Percentiles rank a stretch among this genome's conserved stretches.
phyloP scores from a whole-genome alignment of 1,139 yeast genomes.

The Protomyces pachydermus region DNA sequence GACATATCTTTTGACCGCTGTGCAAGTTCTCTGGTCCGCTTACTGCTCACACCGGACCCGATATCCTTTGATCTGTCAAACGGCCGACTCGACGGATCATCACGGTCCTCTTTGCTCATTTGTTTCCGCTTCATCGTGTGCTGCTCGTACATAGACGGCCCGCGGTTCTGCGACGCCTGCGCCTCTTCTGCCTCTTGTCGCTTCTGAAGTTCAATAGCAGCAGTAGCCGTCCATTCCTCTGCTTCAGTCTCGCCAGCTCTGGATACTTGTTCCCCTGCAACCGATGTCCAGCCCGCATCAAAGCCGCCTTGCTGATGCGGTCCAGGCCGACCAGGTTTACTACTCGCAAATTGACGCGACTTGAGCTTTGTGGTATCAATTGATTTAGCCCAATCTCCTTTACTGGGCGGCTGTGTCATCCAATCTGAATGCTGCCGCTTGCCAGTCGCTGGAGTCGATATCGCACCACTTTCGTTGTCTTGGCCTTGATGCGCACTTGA shows the following conservation, averaged over 20 bases:
- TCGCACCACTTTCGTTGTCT: neutral
- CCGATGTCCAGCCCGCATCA: slow-evolving; percentile 19
- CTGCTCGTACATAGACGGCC: slow-evolving; percentile 1
- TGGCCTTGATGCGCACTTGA: slow-evolving; percentile 3
- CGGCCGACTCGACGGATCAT: slow-evolving; percentile 31
- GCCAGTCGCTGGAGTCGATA: neutral
- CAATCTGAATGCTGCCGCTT: slow-evolving; percentile 31
- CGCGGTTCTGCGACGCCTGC: neutral
- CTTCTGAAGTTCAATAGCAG: neutral
- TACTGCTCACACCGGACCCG: slow-evolving; percentile 28
- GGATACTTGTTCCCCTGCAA: neutral
- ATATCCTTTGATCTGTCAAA: slow-evolving; percentile 34
- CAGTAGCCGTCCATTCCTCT: slow-evolving; percentile 5
- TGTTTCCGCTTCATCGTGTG: slow-evolving; percentile 29
- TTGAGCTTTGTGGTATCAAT: slow-evolving; percentile 27
- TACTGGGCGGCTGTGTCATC: slow-evolving; percentile 34
- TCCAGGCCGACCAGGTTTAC: slow-evolving; percentile 3
- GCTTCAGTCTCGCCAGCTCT: too few relatives aligned
- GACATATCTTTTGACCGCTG: slow-evolving; percentile 29
- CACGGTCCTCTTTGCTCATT: slow-evolving; percentile 21
- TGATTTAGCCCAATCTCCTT: slow-evolving; percentile 30
- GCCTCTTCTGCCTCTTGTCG: neutral
- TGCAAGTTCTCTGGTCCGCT: slow-evolving; percentile 25
- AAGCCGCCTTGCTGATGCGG: slow-evolving; percentile 25
- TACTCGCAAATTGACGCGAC: slow-evolving; percentile 29